These are phyloP conservation scores for Clarireedia hainanense DNA, from an alignment of 2,329 filamentous ascomycete genomes.

Conservation along the genomic window DNA sequence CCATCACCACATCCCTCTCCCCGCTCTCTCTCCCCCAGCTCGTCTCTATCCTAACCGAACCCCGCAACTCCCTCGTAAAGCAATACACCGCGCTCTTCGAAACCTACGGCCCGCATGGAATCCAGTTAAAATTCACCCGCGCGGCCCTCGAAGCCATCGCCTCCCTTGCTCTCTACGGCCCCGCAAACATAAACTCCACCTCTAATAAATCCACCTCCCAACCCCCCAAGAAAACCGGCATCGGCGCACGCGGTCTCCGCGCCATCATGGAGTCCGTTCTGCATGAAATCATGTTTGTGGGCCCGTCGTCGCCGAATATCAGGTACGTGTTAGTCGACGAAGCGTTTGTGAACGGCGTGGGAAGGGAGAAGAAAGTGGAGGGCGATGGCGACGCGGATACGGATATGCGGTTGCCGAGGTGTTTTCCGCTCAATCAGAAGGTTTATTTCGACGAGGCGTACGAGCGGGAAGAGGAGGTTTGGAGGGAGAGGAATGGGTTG, in stretches of 20 bases:
- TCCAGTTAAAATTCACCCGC: conserved; percentile 75
- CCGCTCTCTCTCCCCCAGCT: conserved; percentile 62
- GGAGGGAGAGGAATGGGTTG: conserved; percentile 13
- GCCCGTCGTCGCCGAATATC: conserved; percentile 47
- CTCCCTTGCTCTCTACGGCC: conserved; percentile 31
- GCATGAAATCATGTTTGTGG: conserved; percentile 74
- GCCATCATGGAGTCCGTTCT: conserved; percentile 75
- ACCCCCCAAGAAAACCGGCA: not conserved
- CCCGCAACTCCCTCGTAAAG: conserved; percentile 75
- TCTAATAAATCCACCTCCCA: not conserved
- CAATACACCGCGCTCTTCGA: conserved; percentile 88
- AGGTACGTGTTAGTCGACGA: conserved; percentile 70
- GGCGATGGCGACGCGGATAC: conserved; percentile 39
- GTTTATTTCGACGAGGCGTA: conserved; percentile 62
- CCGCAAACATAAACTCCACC: conserved; percentile 39
- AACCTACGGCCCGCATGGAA: conserved; percentile 57
- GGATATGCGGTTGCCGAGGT: conserved; percentile 35
- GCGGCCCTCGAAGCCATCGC: conserved; percentile 77
- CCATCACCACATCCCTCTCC: conserved; percentile 79
- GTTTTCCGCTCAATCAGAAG: conserved; percentile 63
- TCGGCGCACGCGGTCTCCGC: conserved; percentile 67
- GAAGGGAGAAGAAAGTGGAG: conserved; percentile 43
- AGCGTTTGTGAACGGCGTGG: conserved; percentile 24
- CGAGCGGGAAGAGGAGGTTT: conserved; percentile 49
- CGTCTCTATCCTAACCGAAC: conserved; percentile 84